Conservation (phyloP, 2,329 filamentous ascomycete genomes). For the Aspergillus fumigatus region DNA sequence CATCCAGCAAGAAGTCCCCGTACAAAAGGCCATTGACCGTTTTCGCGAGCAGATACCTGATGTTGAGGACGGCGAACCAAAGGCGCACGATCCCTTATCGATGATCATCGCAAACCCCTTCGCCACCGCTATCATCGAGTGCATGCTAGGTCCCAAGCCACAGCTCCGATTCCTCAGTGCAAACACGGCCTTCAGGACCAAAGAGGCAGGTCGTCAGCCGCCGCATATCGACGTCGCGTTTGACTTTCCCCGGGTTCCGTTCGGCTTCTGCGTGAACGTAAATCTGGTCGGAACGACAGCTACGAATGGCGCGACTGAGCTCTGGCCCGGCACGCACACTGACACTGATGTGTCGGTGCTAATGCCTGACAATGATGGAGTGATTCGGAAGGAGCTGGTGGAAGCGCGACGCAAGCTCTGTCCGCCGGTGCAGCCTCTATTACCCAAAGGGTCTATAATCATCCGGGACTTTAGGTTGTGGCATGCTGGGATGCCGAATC, state of each 20-base stretch:
- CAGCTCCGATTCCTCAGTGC: slow-evolving; percentile 35
- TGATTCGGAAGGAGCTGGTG: slow-evolving; percentile 30
- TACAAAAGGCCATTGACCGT: slow-evolving; percentile 30
- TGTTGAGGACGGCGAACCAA: slow-evolving; percentile 17
- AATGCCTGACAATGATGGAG: slow-evolving; percentile 14
- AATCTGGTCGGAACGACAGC: slow-evolving; percentile 43
- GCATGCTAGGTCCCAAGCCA: slow-evolving; percentile 37
- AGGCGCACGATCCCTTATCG: not conserved
- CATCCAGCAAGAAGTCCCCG: slow-evolving; percentile 38
- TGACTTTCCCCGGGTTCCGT: slow-evolving; percentile 48
- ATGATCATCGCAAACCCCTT: slow-evolving; percentile 36
- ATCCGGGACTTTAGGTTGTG: slow-evolving; percentile 36
- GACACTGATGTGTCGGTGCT: slow-evolving; percentile 29
- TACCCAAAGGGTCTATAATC: slow-evolving; percentile 44
- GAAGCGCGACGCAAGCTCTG: slow-evolving; percentile 27
- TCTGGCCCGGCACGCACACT: slow-evolving; percentile 49
- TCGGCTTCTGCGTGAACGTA: slow-evolving; percentile 46
- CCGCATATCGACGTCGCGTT: slow-evolving; percentile 43
- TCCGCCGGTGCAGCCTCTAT: slow-evolving; percentile 36
- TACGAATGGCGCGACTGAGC: slow-evolving; percentile 47
- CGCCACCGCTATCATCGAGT: slow-evolving; percentile 30
- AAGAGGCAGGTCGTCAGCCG: slow-evolving; percentile 30
- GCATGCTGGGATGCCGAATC: slow-evolving; percentile 49
- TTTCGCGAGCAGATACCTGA: slow-evolving; percentile 9
- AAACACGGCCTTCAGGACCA: slow-evolving; percentile 39